These are phyloP conservation scores for Pythium inflatum DNA, from an alignment of 352 stramenopile species.

Conservation along the genomic window DNA sequence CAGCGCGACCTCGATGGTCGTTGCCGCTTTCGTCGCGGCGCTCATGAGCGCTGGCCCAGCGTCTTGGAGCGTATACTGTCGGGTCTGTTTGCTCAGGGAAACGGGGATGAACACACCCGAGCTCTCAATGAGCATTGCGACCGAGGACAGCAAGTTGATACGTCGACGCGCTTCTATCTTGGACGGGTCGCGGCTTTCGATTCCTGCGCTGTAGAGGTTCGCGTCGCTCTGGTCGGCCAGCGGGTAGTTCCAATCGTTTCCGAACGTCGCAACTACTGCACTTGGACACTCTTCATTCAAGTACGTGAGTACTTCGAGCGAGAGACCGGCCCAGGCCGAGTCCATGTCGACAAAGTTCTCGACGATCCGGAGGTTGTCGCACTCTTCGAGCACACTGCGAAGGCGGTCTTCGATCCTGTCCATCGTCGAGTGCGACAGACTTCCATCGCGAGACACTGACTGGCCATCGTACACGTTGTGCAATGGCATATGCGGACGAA, in stretches of 20 bases:
- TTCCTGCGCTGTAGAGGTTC: constrained; percentile 45
- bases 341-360: constrained; percentile 81
- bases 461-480: constrained; percentile 86
- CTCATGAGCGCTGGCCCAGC: not conserved
- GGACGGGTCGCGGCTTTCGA: constrained; percentile 48
- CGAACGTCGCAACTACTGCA: constrained; percentile 53
- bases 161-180: constrained; percentile 63
- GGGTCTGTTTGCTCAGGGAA: constrained; percentile 36
- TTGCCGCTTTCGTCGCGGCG: constrained; percentile 42
- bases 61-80: constrained; percentile 5
- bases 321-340: constrained; percentile 77
- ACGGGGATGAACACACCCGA: constrained; percentile 62
- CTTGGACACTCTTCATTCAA: constrained; percentile 71
- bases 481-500: constrained; percentile 74
- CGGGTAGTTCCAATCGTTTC: constrained; percentile 79
- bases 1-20: constrained; percentile 55
- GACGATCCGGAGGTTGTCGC: constrained; percentile 67
- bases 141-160: constrained; percentile 67
- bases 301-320: constrained; percentile 73
- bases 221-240: constrained; percentile 50
- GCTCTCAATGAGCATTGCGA: constrained; percentile 64
- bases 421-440: constrained; percentile 52
- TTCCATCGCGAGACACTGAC: constrained; percentile 50
- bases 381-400: constrained; percentile 62
- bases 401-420: constrained; percentile 68